A percentile compares a stretch with the other conserved stretches of the same genome.
phyloP scores from a whole-genome alignment of 164 flowering plant species.

The Berberis thunbergii region DNA sequence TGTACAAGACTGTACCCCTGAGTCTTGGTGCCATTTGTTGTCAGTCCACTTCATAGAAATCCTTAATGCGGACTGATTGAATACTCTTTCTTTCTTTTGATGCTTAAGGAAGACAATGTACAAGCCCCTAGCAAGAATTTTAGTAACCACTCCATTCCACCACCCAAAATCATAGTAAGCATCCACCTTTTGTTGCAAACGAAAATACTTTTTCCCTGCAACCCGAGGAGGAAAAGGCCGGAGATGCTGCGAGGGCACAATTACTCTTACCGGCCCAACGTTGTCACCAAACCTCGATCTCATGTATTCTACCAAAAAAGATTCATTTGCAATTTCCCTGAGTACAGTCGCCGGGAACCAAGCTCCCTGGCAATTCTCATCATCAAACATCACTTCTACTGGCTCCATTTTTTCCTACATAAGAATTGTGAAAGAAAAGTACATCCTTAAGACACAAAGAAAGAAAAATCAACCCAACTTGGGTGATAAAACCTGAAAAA shows the following conservation, averaged over 20 bases:
- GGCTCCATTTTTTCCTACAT: not conserved
- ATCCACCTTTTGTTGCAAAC: not conserved
- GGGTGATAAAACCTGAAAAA: not conserved
- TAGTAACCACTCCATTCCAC: conserved; percentile 2
- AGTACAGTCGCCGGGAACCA: conserved; percentile 1
- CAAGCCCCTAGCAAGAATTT: not conserved
- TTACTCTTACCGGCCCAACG: not conserved
- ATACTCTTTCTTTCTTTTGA: not conserved
- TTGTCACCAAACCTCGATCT: not conserved
- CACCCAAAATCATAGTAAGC: conserved; percentile 1
- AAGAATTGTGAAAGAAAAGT: not conserved
- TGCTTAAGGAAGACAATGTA: not conserved
- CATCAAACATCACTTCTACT: conserved; percentile 1
- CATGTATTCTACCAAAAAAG: not conserved
- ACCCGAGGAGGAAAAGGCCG: not conserved
- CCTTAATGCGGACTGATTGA: not conserved
- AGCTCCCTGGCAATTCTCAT: not conserved
- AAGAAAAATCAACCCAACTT: not conserved
- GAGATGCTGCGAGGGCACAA: not conserved
- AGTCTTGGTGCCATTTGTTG: not conserved
- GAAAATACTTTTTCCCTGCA: not conserved
- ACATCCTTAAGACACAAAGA: not conserved
- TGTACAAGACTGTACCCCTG: too few species aligned
- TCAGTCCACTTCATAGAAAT: conserved; percentile 1
- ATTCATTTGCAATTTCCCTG: not conserved